Evolutionary conservation across 208 protist species (phyloP).

Genomic region (Trypanosoma cruzi): DNA sequence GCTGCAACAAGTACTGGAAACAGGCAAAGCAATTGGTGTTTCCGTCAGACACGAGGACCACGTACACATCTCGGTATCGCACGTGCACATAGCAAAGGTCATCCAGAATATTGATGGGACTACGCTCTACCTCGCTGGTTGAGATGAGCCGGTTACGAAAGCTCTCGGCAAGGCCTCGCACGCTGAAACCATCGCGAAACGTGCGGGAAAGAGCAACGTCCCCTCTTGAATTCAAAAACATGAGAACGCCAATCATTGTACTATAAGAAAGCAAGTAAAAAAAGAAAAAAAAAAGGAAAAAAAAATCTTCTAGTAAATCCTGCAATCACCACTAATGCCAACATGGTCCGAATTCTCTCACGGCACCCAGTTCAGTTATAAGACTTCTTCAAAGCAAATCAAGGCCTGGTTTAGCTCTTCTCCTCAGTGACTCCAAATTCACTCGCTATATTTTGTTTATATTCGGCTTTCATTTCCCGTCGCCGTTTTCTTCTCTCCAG

Average conservation of each 20-base stretch:
- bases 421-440: slow-evolving; percentile 25
- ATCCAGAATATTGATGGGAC: slow-evolving; percentile 92
- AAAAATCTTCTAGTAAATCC: not conserved
- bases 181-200: slow-evolving; percentile 78
- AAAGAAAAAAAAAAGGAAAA: not conserved
- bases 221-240: slow-evolving; percentile 91
- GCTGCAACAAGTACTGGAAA: slow-evolving; percentile 82
- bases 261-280: not conserved
- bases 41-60: slow-evolving; percentile 91
- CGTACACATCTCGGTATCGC: slow-evolving; percentile 89
- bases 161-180: slow-evolving; percentile 79
- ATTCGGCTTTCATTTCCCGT: slow-evolving; percentile 76
- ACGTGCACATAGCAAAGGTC: slow-evolving; percentile 92
- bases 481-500: slow-evolving; percentile 79
- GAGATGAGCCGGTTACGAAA: slow-evolving; percentile 90
- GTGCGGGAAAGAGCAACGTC: slow-evolving; percentile 86
- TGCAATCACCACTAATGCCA: not conserved
- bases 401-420: slow-evolving; percentile 4
- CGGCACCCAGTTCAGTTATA: not conserved
- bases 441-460: slow-evolving; percentile 71
- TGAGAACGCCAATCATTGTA: slow-evolving; percentile 79
- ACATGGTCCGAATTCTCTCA: not conserved
- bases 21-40: slow-evolving; percentile 94
- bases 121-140: slow-evolving; percentile 63
- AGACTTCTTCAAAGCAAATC: not conserved